Evolutionary conservation across 2,329 filamentous ascomycete species (phyloP), one percentile per base, ranked within the genome.

Genomic region (Waltergamsia citrina): DNA sequence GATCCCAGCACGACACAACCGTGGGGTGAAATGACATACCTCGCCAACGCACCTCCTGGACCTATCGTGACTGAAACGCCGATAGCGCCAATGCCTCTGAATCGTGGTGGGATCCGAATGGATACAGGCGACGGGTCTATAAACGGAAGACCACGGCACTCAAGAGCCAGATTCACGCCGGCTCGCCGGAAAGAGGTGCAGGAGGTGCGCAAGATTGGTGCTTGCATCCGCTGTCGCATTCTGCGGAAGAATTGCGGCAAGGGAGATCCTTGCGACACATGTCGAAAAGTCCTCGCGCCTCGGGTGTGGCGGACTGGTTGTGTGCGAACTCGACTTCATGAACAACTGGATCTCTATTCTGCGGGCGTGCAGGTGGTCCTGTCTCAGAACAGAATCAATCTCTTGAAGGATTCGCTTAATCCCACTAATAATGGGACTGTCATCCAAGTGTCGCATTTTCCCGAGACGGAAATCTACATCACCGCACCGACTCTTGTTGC

Each of bases 231-330:
- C 29, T 81, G 77, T 46, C 67, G 75, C 24, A 79, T 81, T 40
- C 54, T 81, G 23, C 67, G 76, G 37, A 81, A 81, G 55, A 77
- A 73, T 2, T 81, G 77, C 45, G 76, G 74, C n/a, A 69, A 67
- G 38, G 76, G 73, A 21, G 71, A 65, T 6, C 75, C 76, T 0
- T 81, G 77, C 43, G 67, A 72, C 34, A 74, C 75, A 2, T 81
- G 77, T 41, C 67, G 68, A 39, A 78, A 75, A 45, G 75, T 81
- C 1, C 56, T 80, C 25, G 67, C 70, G 4, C 74, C 77, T 1
- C 66, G 77, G 7, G 66, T 81, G n/a, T 81, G 77, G 77, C 71
- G 68, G 39, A 70, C 69, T 3, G 71, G 73, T 8, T 81, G 77
- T 46, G 69, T 79, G 17, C 66, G 77, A 30, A 78, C 74, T 7